Evolutionary conservation across 1,139 yeast species (phyloP), one percentile per base, ranked within the genome.

Genomic region (Yamadazyma sp.): DNA sequence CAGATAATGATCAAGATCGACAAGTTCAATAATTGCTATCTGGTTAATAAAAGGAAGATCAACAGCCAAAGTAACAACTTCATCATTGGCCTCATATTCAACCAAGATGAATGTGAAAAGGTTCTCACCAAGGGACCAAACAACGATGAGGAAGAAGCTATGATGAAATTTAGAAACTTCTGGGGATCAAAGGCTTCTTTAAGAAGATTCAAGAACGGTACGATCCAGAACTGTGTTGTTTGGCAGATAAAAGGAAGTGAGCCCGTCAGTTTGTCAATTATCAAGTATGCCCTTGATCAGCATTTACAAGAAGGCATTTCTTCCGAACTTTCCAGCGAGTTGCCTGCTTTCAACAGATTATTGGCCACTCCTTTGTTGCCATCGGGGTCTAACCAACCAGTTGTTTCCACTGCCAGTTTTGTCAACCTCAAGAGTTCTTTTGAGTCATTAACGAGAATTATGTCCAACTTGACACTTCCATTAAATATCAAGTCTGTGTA

Each of bases 111-210:
- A 53, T 73, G 84, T 43, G 96, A 88, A 51, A 85, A 82, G 57
- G 61, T 86, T 33, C 87, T 92, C 2, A 86, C 95, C 1, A 85
- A 79, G 52, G 98, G 97, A 2, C 97, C 97, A 3, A 77, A 76
- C 40, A 77, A 79, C 35, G 78, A 77, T 35, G 78, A 74, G 29
- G 71, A 69, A 22, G 81, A 78, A 33, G 81, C 74, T 23, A 80
- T 83, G 6, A 57, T 68, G 7, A 71, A 74, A 39, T 92, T 94
- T 65, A 78, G 87, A 50, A 68, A 79, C 4, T 90, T 92, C 56
- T 94, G 98, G 99, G 97, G 97, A 3, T 57, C 76, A 11, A 82
- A 78, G 50, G 82, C 95, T 0, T 88, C 95, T 12, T 70, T 92
- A 43, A 80, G 99, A 67, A 78, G 95, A 57, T 94, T 90, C 64